Base-by-base conservation (phyloP, 257 asterid species). In the Thymus quinquecostatus region DNA sequence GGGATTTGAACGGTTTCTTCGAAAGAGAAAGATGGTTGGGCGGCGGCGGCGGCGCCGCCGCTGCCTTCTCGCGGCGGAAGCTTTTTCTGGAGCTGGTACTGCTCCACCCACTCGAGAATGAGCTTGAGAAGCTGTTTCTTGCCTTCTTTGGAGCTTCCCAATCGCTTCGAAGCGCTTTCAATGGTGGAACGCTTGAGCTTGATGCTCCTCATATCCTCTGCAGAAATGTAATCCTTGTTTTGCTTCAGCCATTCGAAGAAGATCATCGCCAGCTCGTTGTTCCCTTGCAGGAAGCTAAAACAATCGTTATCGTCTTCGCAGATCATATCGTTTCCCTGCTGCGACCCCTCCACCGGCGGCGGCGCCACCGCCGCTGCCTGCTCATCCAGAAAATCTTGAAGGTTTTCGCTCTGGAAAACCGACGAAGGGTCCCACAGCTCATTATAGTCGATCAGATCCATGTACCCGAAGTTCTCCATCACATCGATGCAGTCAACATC, bases 211-310 rank as follows among this genome's bases (percentile, higher is more conserved):
- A 94, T 83, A 45, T 94, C 97, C 34, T 89, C 90, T 0, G 97
- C 99, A 0, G 96, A 88, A 2, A 94, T 88, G 81, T 72, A 44
- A 10, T 91, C 92, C 77, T 70, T 86, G 78, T 91, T 91, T 54
- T 87, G 92, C 86, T 89, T 94, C 57, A 94, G 49, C 99, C 99
- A 94, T 8, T 91, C 96, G 54, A 94, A 74, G 62, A 94, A 94
- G 13, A 91, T 86, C 45, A 41, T 72, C 0, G 92, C 88, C 1
- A 94, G 86, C 72, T 94, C 99, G 60, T 80, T 47, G 48, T 86
- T 84, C 3, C 87, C 93, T 2, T 85, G 82, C 0, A 93, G 73
- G 47, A 89, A 86, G 64, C 74, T 74, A 0, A 83, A 79, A 10
- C 83, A 81, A 6, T 65, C 75, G 5, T 43, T 57, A 0, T 55